Evolutionary conservation across 208 protist genomes (phyloP), one percentile per base, ranked within the genome.

Genomic region (Kentomonas sorsogonicus): DNA sequence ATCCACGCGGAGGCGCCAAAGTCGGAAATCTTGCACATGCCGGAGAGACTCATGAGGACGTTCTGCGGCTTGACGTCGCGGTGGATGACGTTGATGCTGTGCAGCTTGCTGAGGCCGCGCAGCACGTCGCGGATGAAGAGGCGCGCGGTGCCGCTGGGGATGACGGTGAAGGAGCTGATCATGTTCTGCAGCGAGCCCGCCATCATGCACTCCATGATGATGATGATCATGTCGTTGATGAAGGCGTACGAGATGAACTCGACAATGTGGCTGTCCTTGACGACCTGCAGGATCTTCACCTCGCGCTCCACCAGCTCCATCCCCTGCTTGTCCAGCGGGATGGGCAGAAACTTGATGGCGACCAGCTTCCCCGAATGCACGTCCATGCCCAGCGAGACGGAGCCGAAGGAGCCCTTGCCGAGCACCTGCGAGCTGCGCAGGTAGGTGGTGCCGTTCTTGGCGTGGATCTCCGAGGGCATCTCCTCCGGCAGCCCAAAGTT

Each of bases 11-110:
- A 87, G 33, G 89, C 83, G 3, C 91, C 91, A 54, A 97, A 97
- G 66, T 97, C 91, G 4, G 83, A 88, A n/a, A 97, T 84, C 47
- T 97, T 97, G 64, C 87, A 94, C 38, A 64, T 75, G 9, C 89
- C 86, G 4, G 76, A 45, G 15, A 87, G 66, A 15, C 80, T 85
- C 27, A 95, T 60, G 43, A 97, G 76, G 43, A 95, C 84, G 72
- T 97, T 97, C 66, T 92, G 80, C 38, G 89, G 89, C 66, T 97
- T 97, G 31, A 97, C 79, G 60, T 97, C 91, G 33, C 89, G 72
- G 57, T 97, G 91, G 15, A 95, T 82, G 29, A 95, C 69, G 18
- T 77, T 79, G 53, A 79, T 78, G 0, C 74, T 77, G 60, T 97
- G 91, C 29, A 97, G 64, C 66, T 85, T 89, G 52, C 78, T 69